Conservation (phyloP, 495 filamentous ascomycete genomes). For the Opeltia flavorubescens region DNA sequence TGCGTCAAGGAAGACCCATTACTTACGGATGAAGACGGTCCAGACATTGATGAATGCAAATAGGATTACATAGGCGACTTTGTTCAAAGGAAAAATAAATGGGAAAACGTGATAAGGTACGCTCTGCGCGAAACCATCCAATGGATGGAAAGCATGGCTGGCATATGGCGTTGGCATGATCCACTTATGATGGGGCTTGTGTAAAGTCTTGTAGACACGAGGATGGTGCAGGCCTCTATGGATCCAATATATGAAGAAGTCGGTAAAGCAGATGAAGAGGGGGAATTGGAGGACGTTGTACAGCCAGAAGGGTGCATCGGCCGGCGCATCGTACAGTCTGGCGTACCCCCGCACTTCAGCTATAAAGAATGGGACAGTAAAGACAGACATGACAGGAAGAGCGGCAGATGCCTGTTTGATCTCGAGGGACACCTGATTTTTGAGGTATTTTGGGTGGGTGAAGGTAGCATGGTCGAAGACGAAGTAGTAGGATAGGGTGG, state of each 20-base stretch:
- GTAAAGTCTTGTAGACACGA: slow-evolving; percentile 67
- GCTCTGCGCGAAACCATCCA: slow-evolving; percentile 88
- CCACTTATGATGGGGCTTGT: slow-evolving; percentile 99
- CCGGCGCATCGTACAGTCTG: slow-evolving; percentile 68
- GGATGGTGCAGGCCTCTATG: slow-evolving; percentile 84
- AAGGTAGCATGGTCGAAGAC: slow-evolving; percentile 87
- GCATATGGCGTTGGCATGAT: slow-evolving; percentile 96
- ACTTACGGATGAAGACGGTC: slow-evolving; percentile 77
- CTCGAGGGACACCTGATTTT: slow-evolving; percentile 80
- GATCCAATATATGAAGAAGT: slow-evolving; percentile 89
- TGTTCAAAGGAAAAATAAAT: slow-evolving; percentile 86
- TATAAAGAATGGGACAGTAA: slow-evolving; percentile 75
- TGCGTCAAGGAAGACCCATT: background rate
- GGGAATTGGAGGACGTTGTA: slow-evolving; percentile 85
- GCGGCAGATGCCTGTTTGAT: slow-evolving; percentile 62
- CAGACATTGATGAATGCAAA: slow-evolving; percentile 94
- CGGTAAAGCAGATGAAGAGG: slow-evolving; percentile 83
- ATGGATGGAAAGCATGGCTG: slow-evolving; percentile 84
- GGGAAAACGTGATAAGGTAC: slow-evolving; percentile 90
- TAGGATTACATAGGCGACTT: slow-evolving; percentile 69
- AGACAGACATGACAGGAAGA: slow-evolving; percentile 70
- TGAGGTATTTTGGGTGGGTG: slow-evolving; percentile 87
- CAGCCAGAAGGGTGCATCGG: slow-evolving; percentile 55
- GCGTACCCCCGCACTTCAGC: slow-evolving; percentile 73
- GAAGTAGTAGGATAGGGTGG: slow-evolving; percentile 75